Evolutionary conservation across 768 basidiomycete species (phyloP).

Genomic region (Artomyces pyxidatus): DNA sequence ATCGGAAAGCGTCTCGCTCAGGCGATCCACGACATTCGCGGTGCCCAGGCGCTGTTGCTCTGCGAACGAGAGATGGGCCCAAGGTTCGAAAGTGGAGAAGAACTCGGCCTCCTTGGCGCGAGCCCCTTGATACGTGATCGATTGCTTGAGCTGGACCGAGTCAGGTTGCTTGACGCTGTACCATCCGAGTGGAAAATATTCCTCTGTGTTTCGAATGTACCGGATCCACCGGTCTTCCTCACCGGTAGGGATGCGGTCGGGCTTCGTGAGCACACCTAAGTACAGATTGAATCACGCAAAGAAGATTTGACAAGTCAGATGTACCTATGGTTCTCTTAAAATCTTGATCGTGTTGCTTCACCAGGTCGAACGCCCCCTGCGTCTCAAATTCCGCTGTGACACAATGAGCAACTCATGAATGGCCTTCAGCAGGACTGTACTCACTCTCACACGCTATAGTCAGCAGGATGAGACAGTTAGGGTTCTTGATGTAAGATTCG

Average conservation of each 20-base stretch:
- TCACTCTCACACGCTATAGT: constrained; percentile 59
- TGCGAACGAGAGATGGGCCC: constrained; percentile 9
- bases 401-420: not conserved
- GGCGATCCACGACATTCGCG: constrained; percentile 5
- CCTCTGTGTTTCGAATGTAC: not conserved
- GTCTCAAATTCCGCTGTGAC: constrained; percentile 69
- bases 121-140: constrained; percentile 13
- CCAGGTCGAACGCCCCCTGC: constrained; percentile 64
- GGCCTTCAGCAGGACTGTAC: constrained; percentile 11
- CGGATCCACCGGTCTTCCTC: not conserved
- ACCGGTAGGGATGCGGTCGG: constrained; percentile 10
- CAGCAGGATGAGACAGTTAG: constrained; percentile 57
- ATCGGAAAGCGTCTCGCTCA: constrained; percentile 5
- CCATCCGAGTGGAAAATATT: not conserved
- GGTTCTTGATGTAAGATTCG: constrained; percentile 48
- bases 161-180: constrained; percentile 15
- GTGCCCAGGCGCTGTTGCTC: constrained; percentile 11
- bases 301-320: constrained; percentile 7
- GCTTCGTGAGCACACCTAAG: constrained; percentile 11
- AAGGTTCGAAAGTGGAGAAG: constrained; percentile 4
- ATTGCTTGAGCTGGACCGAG: constrained; percentile 5
- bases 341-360: constrained; percentile 51
- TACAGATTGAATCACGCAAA: not conserved
- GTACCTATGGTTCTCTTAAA: constrained; percentile 67
- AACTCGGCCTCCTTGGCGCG: constrained; percentile 6